A percentile compares a stretch with the other conserved stretches of the same genome.
These are phyloP conservation scores for Chernovozyma sophiae-reginae DNA, from an alignment of 1,139 yeast genomes.

Conservation along the genomic window DNA sequence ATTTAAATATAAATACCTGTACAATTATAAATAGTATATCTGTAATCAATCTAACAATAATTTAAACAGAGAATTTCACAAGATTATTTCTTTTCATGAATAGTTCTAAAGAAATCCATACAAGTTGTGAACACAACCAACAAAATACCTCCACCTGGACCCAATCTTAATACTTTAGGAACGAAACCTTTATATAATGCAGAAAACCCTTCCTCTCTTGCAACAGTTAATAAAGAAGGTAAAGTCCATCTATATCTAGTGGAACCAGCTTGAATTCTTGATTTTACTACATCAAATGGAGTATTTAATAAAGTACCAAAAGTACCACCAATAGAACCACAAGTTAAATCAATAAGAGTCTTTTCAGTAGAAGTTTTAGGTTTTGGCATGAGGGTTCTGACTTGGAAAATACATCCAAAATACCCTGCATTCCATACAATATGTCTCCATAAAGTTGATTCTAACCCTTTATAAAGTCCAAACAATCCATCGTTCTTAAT, in stretches of 20 bases:
- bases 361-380: constrained; percentile 67
- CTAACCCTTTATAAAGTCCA: constrained; percentile 91
- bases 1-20: not conserved
- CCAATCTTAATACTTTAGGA: constrained; percentile 95
- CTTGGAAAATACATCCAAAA: constrained; percentile 91
- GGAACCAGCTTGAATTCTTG: constrained; percentile 90
- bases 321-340: constrained; percentile 96
- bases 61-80: not conserved
- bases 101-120: constrained; percentile 86
- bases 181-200: constrained; percentile 93
- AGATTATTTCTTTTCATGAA: constrained; percentile 30
- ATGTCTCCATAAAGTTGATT: constrained; percentile 97
- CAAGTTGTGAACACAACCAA: constrained; percentile 91
- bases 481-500: constrained; percentile 70
- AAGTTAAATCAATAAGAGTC: constrained; percentile 79
- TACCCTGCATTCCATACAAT: constrained; percentile 97
- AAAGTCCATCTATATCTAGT: constrained; percentile 88
- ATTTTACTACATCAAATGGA: constrained; percentile 96
- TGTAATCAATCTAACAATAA: not conserved
- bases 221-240: constrained; percentile 73
- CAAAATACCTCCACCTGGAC: constrained; percentile 98
- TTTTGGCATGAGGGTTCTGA: constrained; percentile 72
- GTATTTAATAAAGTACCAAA: constrained; percentile 91
- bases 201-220: constrained; percentile 82
- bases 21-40: not conserved